A percentile compares a stretch with the other conserved stretches of the same genome.
phyloP scores from a whole-genome alignment of 441 rosid genomes.

The Mallotus japonicus region DNA sequence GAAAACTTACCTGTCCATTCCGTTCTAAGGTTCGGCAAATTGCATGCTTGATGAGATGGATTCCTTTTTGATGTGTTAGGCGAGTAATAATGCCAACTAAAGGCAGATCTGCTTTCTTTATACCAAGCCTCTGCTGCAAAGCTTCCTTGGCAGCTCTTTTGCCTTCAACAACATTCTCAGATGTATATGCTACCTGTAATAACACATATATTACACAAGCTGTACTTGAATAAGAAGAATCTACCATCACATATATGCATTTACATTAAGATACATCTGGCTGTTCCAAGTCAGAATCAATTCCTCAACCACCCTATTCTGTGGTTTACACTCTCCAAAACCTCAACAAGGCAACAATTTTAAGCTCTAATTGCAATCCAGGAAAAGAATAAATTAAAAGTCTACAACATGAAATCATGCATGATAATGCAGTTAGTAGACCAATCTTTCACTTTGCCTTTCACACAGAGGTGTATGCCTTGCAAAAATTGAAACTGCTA shows the following conservation, averaged over 20 bases:
- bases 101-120: constrained; percentile 65
- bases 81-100: constrained; percentile 84
- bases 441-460: not conserved
- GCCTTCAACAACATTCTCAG: constrained; percentile 84
- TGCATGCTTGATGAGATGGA: constrained; percentile 95
- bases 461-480: not conserved
- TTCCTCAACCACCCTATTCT: not conserved
- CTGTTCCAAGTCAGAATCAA: constrained; percentile 3
- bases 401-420: not conserved
- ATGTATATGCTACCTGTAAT: constrained; percentile 68
- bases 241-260: not conserved
- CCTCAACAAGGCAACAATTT: not conserved
- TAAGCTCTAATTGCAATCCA: not conserved
- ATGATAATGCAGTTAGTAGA: not conserved
- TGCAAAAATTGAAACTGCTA: not conserved
- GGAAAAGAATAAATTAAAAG: not conserved
- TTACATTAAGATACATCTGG: not conserved
- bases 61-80: constrained; percentile 97
- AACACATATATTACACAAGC: constrained; percentile 24
- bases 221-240: constrained; percentile 12
- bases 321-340: not conserved
- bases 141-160: constrained; percentile 90
- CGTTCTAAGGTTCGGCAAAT: constrained; percentile 77
- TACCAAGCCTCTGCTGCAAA: constrained; percentile 74
- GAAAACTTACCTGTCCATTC: constrained; percentile 66